Conservation (phyloP, 2,329 filamentous ascomycete genomes). For the Botrytis pseudocinerea region DNA sequence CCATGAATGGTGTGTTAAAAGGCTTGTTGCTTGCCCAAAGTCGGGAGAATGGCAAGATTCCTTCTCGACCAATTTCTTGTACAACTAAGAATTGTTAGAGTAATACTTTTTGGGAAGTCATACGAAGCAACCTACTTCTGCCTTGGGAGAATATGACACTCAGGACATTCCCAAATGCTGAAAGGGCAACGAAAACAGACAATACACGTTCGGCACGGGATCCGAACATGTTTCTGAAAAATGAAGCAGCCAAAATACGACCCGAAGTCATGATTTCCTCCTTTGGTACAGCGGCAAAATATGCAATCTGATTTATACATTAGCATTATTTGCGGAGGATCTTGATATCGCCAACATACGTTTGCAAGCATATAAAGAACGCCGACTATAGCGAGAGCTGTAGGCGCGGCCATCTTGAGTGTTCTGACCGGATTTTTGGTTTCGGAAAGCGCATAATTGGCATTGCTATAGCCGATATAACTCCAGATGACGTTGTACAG, state of each 20-base stretch:
- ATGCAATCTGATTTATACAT: constrained; percentile 50
- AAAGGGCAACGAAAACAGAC: constrained; percentile 66
- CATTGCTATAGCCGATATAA: constrained; percentile 68
- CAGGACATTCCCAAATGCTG: constrained; percentile 67
- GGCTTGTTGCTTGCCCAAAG: constrained; percentile 66
- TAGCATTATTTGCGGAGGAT: not conserved
- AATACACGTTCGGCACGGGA: constrained; percentile 56
- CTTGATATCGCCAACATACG: constrained; percentile 42
- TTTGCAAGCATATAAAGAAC: constrained; percentile 67
- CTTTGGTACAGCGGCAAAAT: constrained; percentile 60
- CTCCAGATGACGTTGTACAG: constrained; percentile 73
- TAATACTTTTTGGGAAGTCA: not conserved
- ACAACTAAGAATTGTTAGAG: constrained; percentile 47
- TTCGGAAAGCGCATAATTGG: constrained; percentile 66
- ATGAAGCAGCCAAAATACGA: constrained; percentile 54
- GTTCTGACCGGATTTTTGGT: constrained; percentile 65
- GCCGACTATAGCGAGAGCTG: constrained; percentile 59
- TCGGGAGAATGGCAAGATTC: constrained; percentile 62
- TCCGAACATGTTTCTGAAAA: constrained; percentile 59
- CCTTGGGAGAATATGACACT: constrained; percentile 69
- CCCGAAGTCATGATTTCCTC: constrained; percentile 53
- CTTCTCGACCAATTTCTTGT: constrained; percentile 66
- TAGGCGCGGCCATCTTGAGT: constrained; percentile 63
- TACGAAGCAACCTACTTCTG: constrained; percentile 42
- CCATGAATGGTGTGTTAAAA: constrained; percentile 61